A percentile compares a stretch with the other conserved stretches of the same genome.
Evolutionary conservation across 352 stramenopile species (phyloP).

Genomic region (Phytopythium oedochilum): DNA sequence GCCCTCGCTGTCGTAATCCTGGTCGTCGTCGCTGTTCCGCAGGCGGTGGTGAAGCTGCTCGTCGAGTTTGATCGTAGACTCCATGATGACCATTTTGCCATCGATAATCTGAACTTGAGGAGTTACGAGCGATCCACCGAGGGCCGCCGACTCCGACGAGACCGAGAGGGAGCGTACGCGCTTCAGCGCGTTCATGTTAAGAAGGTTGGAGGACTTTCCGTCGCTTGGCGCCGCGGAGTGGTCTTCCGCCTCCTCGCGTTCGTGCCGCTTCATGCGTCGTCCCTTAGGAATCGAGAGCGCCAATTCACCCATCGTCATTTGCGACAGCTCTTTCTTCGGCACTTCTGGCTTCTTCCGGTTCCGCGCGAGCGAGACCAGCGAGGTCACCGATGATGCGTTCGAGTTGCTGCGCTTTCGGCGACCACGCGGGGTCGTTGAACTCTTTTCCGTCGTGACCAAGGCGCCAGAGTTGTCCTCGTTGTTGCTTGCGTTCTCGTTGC

Average conservation of each 20-base stretch:
- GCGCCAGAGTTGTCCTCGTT: conserved; percentile 13
- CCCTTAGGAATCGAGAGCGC: conserved; percentile 72
- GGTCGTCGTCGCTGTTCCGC: conserved; percentile 24
- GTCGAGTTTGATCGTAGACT: conserved; percentile 62
- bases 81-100: conserved; percentile 79
- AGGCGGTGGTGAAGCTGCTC: conserved; percentile 32
- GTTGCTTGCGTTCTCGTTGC: conserved; percentile 13
- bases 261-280: conserved; percentile 44
- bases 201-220: conserved; percentile 20
- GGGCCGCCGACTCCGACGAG: conserved; percentile 54
- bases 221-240: conserved; percentile 2
- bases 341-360: conserved; percentile 48
- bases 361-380: conserved; percentile 21
- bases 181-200: conserved; percentile 40
- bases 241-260: conserved; percentile 42
- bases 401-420: conserved; percentile 60
- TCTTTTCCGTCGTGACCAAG: conserved; percentile 28
- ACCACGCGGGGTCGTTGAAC: neutral
- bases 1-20: conserved; percentile 14
- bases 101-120: conserved; percentile 82
- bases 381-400: conserved; percentile 37
- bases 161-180: conserved; percentile 53
- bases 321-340: conserved; percentile 63
- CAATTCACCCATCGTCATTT: conserved; percentile 85
- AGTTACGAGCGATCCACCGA: conserved; percentile 63